Percentiles rank a stretch among this genome's conserved stretches.
phyloP scores from a whole-genome alignment of 208 protist genomes.

The Leishmania lainsoni region DNA sequence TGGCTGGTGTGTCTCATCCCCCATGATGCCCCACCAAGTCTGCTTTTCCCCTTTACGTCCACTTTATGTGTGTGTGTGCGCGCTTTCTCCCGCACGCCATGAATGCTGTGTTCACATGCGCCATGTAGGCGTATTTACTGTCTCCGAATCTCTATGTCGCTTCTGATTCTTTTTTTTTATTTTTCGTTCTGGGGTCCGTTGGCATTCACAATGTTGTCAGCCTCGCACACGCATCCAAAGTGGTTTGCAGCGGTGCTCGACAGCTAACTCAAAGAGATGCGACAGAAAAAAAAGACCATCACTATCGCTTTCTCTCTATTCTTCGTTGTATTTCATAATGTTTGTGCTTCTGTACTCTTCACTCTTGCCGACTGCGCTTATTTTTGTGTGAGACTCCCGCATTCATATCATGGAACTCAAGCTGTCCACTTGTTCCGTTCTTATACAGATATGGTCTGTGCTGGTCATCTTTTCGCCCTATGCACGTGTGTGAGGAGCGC shows the following conservation, averaged over 20 bases:
- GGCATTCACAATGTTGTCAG: not conserved
- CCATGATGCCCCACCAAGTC: not conserved
- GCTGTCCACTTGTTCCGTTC: too few relatives aligned
- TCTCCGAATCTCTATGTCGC: not conserved
- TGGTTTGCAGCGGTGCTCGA: not conserved
- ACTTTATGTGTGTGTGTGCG: not conserved
- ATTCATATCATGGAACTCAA: too few relatives aligned
- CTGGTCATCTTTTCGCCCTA: not conserved
- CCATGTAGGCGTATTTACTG: not conserved
- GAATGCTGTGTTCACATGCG: not conserved
- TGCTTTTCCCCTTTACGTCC: not conserved
- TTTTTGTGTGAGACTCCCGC: too few relatives aligned
- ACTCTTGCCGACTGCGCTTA: too few relatives aligned
- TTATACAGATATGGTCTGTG: not conserved
- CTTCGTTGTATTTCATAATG: not conserved
- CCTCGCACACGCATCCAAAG: too few relatives aligned
- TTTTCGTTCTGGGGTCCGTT: too few relatives aligned
- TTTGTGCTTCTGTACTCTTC: not conserved
- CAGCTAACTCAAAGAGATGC: too few relatives aligned
- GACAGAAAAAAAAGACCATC: not conserved
- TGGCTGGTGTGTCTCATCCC: not conserved
- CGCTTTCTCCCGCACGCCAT: not conserved
- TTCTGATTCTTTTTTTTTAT: not conserved
- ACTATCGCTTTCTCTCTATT: not conserved
- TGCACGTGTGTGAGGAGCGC: not conserved